phyloP scores from a whole-genome alignment of 1,284 basidiomycete genomes.

The Heterobasidion parviporum region DNA sequence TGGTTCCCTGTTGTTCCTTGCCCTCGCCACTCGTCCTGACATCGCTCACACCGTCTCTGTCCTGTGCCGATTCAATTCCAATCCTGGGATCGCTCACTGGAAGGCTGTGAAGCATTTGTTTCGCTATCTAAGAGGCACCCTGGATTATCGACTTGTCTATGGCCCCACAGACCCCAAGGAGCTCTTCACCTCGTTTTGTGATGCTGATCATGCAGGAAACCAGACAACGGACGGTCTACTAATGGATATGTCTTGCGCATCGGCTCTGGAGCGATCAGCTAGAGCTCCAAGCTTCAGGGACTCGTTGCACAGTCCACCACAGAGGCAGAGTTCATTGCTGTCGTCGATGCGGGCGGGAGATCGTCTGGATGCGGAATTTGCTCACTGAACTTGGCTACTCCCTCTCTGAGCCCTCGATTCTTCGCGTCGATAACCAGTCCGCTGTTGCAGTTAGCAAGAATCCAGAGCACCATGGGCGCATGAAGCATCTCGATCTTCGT shows the following conservation, averaged over 20 bases:
- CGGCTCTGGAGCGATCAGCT: slow-evolving; percentile 4
- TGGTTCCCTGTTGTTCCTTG: slow-evolving; percentile 1
- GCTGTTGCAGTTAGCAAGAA: slow-evolving; percentile 22
- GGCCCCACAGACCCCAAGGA: not conserved
- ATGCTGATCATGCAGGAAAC: slow-evolving; percentile 2
- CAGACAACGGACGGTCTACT: slow-evolving; percentile 2
- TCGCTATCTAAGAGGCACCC: slow-evolving; percentile 17
- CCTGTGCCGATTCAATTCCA: slow-evolving; percentile 16
- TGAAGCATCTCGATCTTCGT: slow-evolving; percentile 30
- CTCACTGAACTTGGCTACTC: slow-evolving; percentile 14
- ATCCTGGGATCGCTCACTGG: slow-evolving; percentile 18
- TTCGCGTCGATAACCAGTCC: slow-evolving; percentile 24
- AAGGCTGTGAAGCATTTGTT: slow-evolving; percentile 18
- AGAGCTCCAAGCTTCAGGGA: slow-evolving; percentile 5
- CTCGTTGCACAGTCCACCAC: slow-evolving; percentile 9
- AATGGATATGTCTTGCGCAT: slow-evolving; percentile 4
- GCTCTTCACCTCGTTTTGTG: slow-evolving; percentile 1
- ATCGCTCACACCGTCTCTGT: slow-evolving; percentile 19
- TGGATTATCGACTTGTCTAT: not conserved
- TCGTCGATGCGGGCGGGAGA: slow-evolving; percentile 18
- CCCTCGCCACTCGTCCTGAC: slow-evolving; percentile 20
- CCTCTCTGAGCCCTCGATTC: slow-evolving; percentile 4
- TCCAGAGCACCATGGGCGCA: slow-evolving; percentile 17
- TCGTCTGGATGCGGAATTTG: slow-evolving; percentile 19
- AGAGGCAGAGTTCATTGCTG: slow-evolving; percentile 21